Evolutionary conservation across 208 protist species (phyloP), one percentile per base, ranked within the genome.

Genomic region (Wallacemonas sp.): DNA sequence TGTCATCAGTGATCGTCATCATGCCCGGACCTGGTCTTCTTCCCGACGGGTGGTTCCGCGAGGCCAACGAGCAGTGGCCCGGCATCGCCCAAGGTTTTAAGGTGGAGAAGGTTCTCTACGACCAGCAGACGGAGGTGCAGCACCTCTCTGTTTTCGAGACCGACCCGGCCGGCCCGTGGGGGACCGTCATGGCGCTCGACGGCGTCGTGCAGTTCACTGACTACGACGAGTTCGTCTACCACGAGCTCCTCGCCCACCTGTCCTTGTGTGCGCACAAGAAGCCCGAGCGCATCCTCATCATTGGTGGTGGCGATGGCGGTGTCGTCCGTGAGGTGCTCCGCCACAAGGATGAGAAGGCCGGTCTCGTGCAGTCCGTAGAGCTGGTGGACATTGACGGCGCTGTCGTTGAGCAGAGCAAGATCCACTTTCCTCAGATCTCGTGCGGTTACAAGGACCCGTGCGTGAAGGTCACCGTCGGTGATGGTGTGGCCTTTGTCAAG

Each of bases 251-350:
- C 24, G 93, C 91, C 9, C 97, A 99, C 81, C 24, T 98, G 13
- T 90, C 97, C 32, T 54, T 98, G 22, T 95, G 82, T 71, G 44
- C 81, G 15, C 97, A 99, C 73, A 68, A 73, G 29, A 92, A 95
- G 54, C 92, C 90, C 3, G 80, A 95, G 64, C 72, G 92, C 34
- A 93, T 99, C 5, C 91, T 99, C n/a, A 87, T 99, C 39, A 95
- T 99, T 74, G 98, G 98, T 41, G 98, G 98, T 54, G 98, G 98
- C 27, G 98, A 99, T 66, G 98, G 98, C 70, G 98, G 98, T 37
- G 97, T 98, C 4, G 73, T 99, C 53, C 88, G 98, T 30, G 97
- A 99, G 79, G 89, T 98, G 33, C 71, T 98, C 33, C 94, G 96
- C 33, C 97, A 99, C 81, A 63, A 79, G 36, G 64, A 70, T 21